Percentiles rank a stretch among this genome's conserved stretches.
phyloP scores from a whole-genome alignment of 306 rosid species.

The Neltuma alba region DNA sequence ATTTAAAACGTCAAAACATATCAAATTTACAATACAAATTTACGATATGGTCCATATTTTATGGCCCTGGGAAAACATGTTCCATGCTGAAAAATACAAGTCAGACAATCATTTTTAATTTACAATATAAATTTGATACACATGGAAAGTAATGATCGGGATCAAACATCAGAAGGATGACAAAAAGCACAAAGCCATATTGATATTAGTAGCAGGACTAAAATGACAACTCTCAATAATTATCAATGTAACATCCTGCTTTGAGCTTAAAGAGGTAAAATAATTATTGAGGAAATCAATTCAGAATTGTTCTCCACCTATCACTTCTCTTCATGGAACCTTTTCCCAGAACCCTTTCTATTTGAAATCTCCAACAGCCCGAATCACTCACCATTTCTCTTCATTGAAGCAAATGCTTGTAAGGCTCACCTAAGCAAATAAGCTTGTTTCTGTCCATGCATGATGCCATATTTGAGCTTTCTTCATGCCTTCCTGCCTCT shows the following conservation, averaged over 20 bases:
- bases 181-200: not conserved
- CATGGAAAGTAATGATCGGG: not conserved
- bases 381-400: not conserved
- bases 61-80: conserved; percentile 2
- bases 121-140: not conserved
- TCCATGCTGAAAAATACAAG: conserved; percentile 10
- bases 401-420: not conserved
- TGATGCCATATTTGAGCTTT: not conserved
- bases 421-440: not conserved
- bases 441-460: not conserved
- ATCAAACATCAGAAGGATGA: not conserved
- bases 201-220: not conserved
- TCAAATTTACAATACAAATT: not conserved
- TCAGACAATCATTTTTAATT: conserved; percentile 17
- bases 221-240: not conserved
- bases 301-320: too few relatives aligned
- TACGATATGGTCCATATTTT: not conserved
- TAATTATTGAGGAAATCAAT: not conserved
- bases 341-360: not conserved
- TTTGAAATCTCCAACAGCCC: not conserved
- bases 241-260: not conserved
- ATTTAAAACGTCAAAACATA: not conserved
- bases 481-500: not conserved
- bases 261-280: not conserved
- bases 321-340: not conserved